Evolutionary conservation across 495 filamentous ascomycete genomes (phyloP).

Genomic region (Acidomyces sp.): DNA sequence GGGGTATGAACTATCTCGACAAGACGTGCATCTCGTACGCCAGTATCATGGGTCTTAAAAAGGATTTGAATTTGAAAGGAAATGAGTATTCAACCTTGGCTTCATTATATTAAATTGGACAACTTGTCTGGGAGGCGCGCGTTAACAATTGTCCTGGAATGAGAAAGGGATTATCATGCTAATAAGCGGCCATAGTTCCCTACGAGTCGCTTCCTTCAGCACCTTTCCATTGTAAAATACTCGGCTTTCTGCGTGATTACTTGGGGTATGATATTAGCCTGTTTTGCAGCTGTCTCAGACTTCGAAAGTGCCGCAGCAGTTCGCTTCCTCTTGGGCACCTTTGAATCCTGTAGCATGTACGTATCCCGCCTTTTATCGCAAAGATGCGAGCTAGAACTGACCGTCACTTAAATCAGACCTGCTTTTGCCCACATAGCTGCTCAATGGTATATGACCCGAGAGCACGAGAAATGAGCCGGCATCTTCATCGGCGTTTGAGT

Average conservation of each 20-base stretch:
- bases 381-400: no score
- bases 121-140: conserved; percentile 39
- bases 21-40: conserved; percentile 50
- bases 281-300: conserved; percentile 35
- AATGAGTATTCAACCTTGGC: conserved; percentile 47
- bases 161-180: no score
- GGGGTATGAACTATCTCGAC: no score
- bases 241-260: conserved; percentile 33
- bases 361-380: no score
- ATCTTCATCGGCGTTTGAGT: background rate
- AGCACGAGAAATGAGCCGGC: conserved; percentile 45
- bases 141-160: no score
- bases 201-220: conserved; percentile 39
- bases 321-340: conserved; percentile 22
- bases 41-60: conserved; percentile 43
- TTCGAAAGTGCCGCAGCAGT: conserved; percentile 22
- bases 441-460: conserved; percentile 42
- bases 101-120: conserved; percentile 46
- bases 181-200: no score
- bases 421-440: conserved; percentile 43
- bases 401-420: conserved; percentile 34
- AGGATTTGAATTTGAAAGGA: conserved; percentile 38
- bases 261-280: conserved; percentile 37
- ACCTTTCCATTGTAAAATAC: conserved; percentile 40
- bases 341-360: no score